phyloP scores from a whole-genome alignment of 352 stramenopile species.

The Globisporangium perplexum region DNA sequence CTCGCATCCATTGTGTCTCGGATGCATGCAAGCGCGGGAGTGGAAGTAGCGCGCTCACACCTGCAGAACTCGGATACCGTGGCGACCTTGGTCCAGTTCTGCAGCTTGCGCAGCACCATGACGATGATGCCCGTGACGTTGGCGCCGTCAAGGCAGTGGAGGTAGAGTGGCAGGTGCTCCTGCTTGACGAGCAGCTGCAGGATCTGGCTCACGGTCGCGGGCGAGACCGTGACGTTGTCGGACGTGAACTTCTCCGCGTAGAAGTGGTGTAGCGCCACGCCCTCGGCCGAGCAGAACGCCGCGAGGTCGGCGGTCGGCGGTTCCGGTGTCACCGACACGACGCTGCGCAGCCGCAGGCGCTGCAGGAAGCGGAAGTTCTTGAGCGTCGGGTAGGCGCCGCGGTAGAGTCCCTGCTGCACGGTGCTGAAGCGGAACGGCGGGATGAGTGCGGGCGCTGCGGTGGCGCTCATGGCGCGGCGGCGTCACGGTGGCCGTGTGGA shows the following conservation, averaged over 20 bases:
- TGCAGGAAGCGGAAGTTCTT: slow-evolving; percentile 85
- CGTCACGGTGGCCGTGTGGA: no score
- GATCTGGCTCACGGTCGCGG: slow-evolving; percentile 66
- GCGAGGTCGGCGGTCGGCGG: slow-evolving; percentile 66
- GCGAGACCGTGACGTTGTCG: slow-evolving; percentile 81
- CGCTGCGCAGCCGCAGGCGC: slow-evolving; percentile 63
- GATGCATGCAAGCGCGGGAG: no score
- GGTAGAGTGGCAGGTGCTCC: slow-evolving; percentile 77
- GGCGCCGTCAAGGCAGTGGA: slow-evolving; percentile 84
- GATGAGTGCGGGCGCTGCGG: slow-evolving; percentile 73
- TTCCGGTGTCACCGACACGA: slow-evolving; percentile 81
- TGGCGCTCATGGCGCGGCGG: no score
- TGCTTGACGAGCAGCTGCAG: slow-evolving; percentile 73
- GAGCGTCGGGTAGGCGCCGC: slow-evolving; percentile 77
- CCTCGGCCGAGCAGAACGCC: slow-evolving; percentile 65
- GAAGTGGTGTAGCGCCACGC: slow-evolving; percentile 72
- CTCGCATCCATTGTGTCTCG: no score
- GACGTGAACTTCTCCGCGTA: slow-evolving; percentile 86
- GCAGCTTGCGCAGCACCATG: slow-evolving; percentile 84
- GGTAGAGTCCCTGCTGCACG: slow-evolving; percentile 76
- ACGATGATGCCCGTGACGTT: slow-evolving; percentile 86
- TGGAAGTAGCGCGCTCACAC: slow-evolving; percentile 11
- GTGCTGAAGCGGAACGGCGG: slow-evolving; percentile 85
- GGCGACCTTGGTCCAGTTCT: slow-evolving; percentile 86
- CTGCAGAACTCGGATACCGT: slow-evolving; percentile 81